phyloP scores from a whole-genome alignment of 2,329 filamentous ascomycete species.

The Emmonsiellopsis sp. region DNA sequence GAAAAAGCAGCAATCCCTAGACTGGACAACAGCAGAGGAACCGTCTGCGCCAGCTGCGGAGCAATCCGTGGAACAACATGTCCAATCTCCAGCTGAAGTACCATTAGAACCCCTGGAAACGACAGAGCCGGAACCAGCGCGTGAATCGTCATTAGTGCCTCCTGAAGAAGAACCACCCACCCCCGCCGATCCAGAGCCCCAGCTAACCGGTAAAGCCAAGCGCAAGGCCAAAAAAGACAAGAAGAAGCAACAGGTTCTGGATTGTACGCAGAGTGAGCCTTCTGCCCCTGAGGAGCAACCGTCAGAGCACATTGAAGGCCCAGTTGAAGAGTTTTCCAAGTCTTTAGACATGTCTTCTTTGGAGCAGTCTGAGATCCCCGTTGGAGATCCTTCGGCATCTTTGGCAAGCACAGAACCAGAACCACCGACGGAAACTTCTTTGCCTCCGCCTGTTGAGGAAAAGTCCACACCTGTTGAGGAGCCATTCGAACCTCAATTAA shows the following conservation, averaged over 20 bases:
- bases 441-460: too few species aligned
- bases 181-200: too few species aligned
- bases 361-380: too few species aligned
- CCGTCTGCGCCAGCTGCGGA: neutral
- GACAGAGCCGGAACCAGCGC: too few species aligned
- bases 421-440: too few species aligned
- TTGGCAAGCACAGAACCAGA: too few species aligned
- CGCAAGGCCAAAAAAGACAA: conserved; percentile 43
- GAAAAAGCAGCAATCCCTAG: too few species aligned
- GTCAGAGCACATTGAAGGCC: neutral
- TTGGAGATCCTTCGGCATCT: too few species aligned
- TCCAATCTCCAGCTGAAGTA: neutral
- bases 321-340: neutral
- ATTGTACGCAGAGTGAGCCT: neutral
- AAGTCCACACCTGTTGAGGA: too few species aligned
- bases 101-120: neutral
- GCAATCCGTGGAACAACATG: neutral
- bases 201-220: conserved; percentile 26
- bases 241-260: conserved; percentile 20
- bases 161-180: too few species aligned
- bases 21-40: neutral
- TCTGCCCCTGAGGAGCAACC: neutral
- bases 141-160: too few species aligned
- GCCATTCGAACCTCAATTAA: conserved; percentile 1
- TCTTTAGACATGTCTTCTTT: too few species aligned